Conservation (phyloP, 2,329 filamentous ascomycete genomes). For the Cryphonectria japonica region DNA sequence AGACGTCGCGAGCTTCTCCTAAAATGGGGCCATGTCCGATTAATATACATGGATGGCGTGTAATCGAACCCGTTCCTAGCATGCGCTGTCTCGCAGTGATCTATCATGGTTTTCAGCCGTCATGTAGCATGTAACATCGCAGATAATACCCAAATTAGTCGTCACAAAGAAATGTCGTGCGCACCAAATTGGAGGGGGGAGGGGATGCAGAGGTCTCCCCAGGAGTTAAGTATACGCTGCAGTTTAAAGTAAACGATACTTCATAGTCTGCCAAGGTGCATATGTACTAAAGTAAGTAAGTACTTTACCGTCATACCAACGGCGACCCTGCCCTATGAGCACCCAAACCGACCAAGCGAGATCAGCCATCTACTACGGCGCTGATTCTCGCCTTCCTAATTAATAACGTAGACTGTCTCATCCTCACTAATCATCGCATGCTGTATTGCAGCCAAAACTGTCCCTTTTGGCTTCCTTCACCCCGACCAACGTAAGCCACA, state of each 20-base stretch:
- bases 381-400: conserved; percentile 2
- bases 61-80: neutral
- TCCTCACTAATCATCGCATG: neutral
- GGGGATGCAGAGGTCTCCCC: neutral
- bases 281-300: neutral
- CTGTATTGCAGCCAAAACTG: neutral
- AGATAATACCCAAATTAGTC: neutral
- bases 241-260: neutral
- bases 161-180: neutral
- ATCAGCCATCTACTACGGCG: neutral
- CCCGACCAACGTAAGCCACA: neutral
- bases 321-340: neutral
- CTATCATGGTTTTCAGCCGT: neutral
- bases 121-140: neutral
- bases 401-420: neutral
- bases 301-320: neutral
- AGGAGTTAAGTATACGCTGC: neutral
- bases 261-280: neutral
- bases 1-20: neutral
- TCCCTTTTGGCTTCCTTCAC: neutral
- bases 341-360: neutral
- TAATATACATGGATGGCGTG: neutral
- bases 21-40: neutral
- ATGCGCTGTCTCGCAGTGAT: neutral
- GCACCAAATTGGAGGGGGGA: neutral